Conservation (phyloP, 352 stramenopile species). For the Globisporangium recalcitrans region DNA sequence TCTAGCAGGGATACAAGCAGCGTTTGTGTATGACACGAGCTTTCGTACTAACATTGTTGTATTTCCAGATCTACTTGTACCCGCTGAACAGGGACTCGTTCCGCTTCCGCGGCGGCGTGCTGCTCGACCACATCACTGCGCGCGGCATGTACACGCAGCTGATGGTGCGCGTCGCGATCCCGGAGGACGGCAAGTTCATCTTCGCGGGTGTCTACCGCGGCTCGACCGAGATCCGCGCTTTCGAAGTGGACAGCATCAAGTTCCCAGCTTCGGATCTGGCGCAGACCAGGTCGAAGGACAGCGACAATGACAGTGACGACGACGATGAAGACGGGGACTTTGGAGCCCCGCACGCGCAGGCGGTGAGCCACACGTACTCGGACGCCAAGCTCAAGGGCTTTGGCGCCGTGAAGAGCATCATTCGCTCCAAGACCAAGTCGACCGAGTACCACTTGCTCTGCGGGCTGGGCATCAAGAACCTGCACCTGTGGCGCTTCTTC, state of each 20-base stretch:
- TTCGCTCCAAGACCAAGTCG: slow-evolving; percentile 30
- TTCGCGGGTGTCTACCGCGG: slow-evolving; percentile 82
- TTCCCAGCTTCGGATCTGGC: slow-evolving; percentile 27
- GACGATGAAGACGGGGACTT: slow-evolving; percentile 27
- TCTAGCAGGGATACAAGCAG: no score
- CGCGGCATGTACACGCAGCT: slow-evolving; percentile 82
- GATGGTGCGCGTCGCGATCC: slow-evolving; percentile 70
- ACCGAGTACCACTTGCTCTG: slow-evolving; percentile 79
- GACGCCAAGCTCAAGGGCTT: slow-evolving; percentile 85
- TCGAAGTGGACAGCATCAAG: slow-evolving; percentile 75
- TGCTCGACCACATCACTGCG: slow-evolving; percentile 78
- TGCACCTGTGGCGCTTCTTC: slow-evolving; percentile 84
- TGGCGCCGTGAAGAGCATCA: slow-evolving; percentile 63
- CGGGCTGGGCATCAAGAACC: slow-evolving; percentile 83
- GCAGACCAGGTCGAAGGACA: slow-evolving; percentile 10
- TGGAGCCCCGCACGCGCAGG: slow-evolving; percentile 41
- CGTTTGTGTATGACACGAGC: no score
- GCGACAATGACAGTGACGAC: slow-evolving; percentile 6
- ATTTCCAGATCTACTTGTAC: slow-evolving; percentile 45
- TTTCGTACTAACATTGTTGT: background rate
- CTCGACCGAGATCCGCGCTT: slow-evolving; percentile 82
- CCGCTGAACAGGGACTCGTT: slow-evolving; percentile 57
- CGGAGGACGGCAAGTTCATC: slow-evolving; percentile 78
- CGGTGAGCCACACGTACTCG: slow-evolving; percentile 64
- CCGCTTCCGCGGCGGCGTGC: slow-evolving; percentile 58